Evolutionary conservation across 257 asterid genomes (phyloP), one percentile per base, ranked within the genome.

Genomic region (Solanum lignicaule): DNA sequence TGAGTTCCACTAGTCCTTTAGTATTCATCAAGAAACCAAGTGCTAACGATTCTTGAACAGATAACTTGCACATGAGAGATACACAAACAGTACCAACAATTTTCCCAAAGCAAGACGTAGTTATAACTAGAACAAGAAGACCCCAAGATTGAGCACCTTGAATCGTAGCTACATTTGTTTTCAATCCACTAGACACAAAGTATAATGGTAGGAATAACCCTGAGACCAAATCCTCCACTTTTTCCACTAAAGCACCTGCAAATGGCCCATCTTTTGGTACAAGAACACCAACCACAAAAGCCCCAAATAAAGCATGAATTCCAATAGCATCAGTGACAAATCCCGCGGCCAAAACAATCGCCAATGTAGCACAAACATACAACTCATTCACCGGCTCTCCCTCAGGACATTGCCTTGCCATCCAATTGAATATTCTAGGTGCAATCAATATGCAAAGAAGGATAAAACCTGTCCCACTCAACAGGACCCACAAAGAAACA

Each of bases 1-100:
- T 79, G 85, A 79, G 85, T 90, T 93, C 95, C 39, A 93, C 88
- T 35, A 91, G 85, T 3, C 93, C 93, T 84, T 91, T 91, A 8
- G 95, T 92, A 82, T 93, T 93, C 95, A 93, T 93, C 12, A 93
- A 88, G 86, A 93, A 93, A 35, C 94, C 95, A 6, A 92, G 91
- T 7, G 95, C 88, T 4, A 91, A 0, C 0, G 95, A 93, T 90
- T 93, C 95, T 62, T n/a, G 88, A 48, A 88, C 72, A 18, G 94
- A 90, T 7, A 93, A 32, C 88, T 88, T 93, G 91, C 91, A 90
- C 15, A n/a, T 43, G 20, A 90, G 87, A 0, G 94, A 90, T 18
- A 92, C 94, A 35, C 88, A 0, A 46, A 89, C 52, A 32, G 93
- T 92, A 31, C 94, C 95, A 62, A 84, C 81, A 58, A 93, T 91